These are phyloP conservation scores for Dactylellina haptotyla DNA, from an alignment of 2,329 filamentous ascomycete genomes.

Conservation along the genomic window DNA sequence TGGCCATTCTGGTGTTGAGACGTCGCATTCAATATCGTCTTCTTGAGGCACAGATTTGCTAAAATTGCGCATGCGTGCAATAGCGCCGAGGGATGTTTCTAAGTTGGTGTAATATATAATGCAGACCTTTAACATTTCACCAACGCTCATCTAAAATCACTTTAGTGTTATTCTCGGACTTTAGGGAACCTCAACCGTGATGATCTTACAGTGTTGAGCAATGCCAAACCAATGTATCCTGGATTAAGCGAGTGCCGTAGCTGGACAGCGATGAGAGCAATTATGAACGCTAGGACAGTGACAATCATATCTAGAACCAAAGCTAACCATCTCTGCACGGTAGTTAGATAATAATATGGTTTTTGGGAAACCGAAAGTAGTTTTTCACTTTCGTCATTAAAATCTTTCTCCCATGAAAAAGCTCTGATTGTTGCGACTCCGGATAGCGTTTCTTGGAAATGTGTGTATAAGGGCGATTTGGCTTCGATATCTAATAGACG, in stretches of 20 bases:
- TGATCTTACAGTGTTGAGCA: constrained; percentile 59
- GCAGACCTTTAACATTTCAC: constrained; percentile 57
- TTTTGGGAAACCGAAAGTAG: constrained; percentile 60
- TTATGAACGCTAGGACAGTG: constrained; percentile 60
- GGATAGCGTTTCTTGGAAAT: constrained; percentile 59
- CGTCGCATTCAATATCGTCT: constrained; percentile 18
- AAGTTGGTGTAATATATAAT: constrained; percentile 59
- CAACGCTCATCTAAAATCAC: constrained; percentile 54
- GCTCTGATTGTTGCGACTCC: constrained; percentile 56
- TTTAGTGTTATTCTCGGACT: background rate
- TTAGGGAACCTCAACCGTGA: background rate
- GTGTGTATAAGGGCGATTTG: constrained; percentile 62
- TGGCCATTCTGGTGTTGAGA: constrained; percentile 34
- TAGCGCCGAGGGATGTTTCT: constrained; percentile 60
- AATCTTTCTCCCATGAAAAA: constrained; percentile 50
- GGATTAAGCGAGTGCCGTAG: constrained; percentile 59
- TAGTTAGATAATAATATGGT: constrained; percentile 60
- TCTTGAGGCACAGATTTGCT: constrained; percentile 31
- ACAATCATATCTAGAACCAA: constrained; percentile 62
- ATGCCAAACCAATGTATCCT: constrained; percentile 59
- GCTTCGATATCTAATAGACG: constrained; percentile 63
- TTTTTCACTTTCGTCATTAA: constrained; percentile 38
- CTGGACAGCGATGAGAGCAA: constrained; percentile 61
- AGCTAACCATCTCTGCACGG: constrained; percentile 61
- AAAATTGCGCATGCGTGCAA: constrained; percentile 57